Base-by-base conservation (phyloP, 1,284 basidiomycete genomes). In the Xanthoconium separans region DNA sequence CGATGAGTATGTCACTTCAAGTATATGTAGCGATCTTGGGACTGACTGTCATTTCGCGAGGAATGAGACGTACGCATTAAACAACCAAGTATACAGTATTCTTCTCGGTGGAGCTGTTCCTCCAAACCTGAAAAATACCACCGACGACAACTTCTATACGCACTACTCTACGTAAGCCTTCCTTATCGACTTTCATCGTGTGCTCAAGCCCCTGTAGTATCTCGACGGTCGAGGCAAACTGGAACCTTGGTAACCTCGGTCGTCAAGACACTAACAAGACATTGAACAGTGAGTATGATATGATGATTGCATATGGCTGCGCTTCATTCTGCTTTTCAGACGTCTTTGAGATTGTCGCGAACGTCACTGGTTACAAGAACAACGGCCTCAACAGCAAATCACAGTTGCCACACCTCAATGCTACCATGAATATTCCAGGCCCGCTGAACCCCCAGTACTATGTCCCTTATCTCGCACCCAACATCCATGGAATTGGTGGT, bases 221-320 rank as follows among this genome's bases (percentile, higher is more conserved):
- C 45, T 78, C 79, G 16, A 82, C 84, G 6, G 79, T 86, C 27
- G 68, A 87, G 71, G 76, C 78, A 45, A 89, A 89, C 75, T 89
- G 85, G 83, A 70, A 71, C 31, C 77, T 87, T 22, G 76, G 75
- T 47, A 79, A 77, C 22, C 80, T 86, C 22, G 83, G 84, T 30
- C 78, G 83, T 44, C 73, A 75, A 40, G 83, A 85, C 64, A 74
- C 76, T 18, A 79, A 81, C 70, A 68, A 70, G 66, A 65, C 63
- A 2, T 1, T 68, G 31, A 41, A 55, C 24, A 69, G 66, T 67
- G 34, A 55, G 68, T 56, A 20, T 43, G 7, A 3, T 49, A 11
- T 11, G 6, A 27, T 40, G 13, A 22, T 40, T 16, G 15, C 9
- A 12, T 8, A 33, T 27, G 12, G 37, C 2, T 15, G 11, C 40